Base-by-base conservation (phyloP, 2,329 filamentous ascomycete genomes). In the Neonectria coccinea region DNA sequence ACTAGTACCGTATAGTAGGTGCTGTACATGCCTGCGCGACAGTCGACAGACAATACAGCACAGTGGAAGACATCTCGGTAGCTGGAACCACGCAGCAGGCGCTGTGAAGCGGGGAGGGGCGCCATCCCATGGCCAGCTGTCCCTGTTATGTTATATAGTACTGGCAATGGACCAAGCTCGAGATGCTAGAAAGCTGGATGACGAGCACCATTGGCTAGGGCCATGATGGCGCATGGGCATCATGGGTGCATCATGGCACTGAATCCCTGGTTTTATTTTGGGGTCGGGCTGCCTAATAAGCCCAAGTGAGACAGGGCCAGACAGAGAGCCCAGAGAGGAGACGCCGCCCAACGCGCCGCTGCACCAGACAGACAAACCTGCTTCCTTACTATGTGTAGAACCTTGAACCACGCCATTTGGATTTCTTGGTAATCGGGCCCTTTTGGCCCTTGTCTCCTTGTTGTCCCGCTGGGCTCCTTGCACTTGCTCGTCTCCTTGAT, bases 381-480 rank as follows among this genome's bases (percentile, higher is more conserved):
- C 36, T 39, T 10, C 27, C 12, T 44, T 51, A 25, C 25, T 25
- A 25, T 25, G 25, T 25, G 25, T 25, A 39, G 56, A 68, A 66
- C 62, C 53, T 64, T 67, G 62, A 55, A 65, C 65, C 67, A 67
- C 60, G 68, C 62, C 62, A 67, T 62, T 44, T 22, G 5, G 8
- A 44, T 56, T 52, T 52, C 48, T 64, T 44, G 56, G 33, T 20
- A 56, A 59, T 52, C 29, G 56, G 44, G 44, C 33, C 48, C 62
- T 56, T 63, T 62, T 58, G 59, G 59, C 65, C 64, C 62, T 45
- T 62, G 56, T 57, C 39, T 42, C 45, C 42, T 48, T 42, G 14
- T 12, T 18, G 11, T 42, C 51, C 47, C 2, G 14, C 36, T 29
- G 8, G 7, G 7, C 29, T 29, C 29, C 36, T 39, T 16, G 14